A percentile compares a stretch with the other conserved stretches of the same genome.
Conservation (phyloP, 1,139 yeast genomes). For the Saccharomyces hybrid region DNA sequence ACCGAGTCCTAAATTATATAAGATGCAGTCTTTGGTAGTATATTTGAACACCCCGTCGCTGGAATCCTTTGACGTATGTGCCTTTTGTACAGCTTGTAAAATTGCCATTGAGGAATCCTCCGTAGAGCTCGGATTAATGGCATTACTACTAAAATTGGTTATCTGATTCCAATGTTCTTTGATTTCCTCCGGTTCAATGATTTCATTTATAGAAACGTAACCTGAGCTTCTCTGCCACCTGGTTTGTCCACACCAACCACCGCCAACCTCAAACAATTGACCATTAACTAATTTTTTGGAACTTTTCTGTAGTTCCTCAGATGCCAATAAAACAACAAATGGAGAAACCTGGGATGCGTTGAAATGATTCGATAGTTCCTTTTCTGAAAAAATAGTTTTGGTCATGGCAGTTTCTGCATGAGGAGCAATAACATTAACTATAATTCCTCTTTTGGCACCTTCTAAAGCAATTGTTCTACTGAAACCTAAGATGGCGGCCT, state of each 20-base stretch:
- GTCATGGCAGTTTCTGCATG: conserved; percentile 99
- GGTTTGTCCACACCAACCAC: conserved; percentile 93
- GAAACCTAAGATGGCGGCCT: conserved; percentile 81
- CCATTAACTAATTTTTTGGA: conserved; percentile 41
- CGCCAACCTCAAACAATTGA: conserved; percentile 65
- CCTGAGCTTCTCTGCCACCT: conserved; percentile 95
- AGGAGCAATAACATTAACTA: conserved; percentile 84
- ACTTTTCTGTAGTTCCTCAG: conserved; percentile 54
- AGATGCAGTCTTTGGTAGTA: conserved; percentile 64
- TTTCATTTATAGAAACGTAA: conserved; percentile 51
- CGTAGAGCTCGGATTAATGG: conserved; percentile 48
- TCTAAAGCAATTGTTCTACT: conserved; percentile 83
- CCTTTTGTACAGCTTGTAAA: conserved; percentile 55
- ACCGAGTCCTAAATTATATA: conserved; percentile 87
- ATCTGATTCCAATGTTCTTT: conserved; percentile 60
- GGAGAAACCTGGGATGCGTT: conserved; percentile 93
- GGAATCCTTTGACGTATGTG: conserved; percentile 41
- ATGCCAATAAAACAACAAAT: conserved; percentile 65
- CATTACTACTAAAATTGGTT: conserved; percentile 50
- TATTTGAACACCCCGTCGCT: conserved; percentile 38
- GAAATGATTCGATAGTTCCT: conserved; percentile 69
- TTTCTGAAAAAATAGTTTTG: conserved; percentile 67
- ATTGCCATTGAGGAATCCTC: conserved; percentile 78
- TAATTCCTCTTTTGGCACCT: conserved; percentile 72
- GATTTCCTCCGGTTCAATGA: conserved; percentile 60